phyloP scores from a whole-genome alignment of 306 rosid genomes.

The Astragalus membranaceus region DNA sequence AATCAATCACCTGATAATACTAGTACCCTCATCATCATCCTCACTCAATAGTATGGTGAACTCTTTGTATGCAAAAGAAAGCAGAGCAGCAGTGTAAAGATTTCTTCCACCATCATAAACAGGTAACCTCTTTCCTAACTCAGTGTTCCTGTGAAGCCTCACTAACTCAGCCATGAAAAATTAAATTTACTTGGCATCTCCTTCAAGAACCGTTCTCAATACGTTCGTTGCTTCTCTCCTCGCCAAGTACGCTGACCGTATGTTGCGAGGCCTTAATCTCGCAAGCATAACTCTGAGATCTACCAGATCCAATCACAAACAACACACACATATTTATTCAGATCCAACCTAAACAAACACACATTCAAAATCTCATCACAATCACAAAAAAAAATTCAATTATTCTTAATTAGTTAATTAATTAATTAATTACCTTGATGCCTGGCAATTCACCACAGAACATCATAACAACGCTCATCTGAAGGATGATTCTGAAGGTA shows the following conservation, averaged over 20 bases:
- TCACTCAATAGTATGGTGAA: conserved; percentile 24
- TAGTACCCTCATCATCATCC: no score
- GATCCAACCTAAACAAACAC: conserved; percentile 74
- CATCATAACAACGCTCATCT: conserved; percentile 93
- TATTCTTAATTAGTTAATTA: no score
- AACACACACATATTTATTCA: no score
- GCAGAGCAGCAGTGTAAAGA: conserved; percentile 44
- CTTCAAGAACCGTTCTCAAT: no score
- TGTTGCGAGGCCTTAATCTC: no score
- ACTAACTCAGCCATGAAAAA: conserved; percentile 39
- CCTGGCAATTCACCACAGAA: conserved; percentile 97
- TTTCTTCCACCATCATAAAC: conserved; percentile 40
- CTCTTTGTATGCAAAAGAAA: conserved; percentile 38
- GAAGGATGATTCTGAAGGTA: conserved; percentile 81
- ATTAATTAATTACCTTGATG: conserved; percentile 50
- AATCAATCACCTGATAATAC: conserved; percentile 36
- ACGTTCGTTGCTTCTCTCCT: no score
- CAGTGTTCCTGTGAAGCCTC: conserved; percentile 27
- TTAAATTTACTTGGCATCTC: no score
- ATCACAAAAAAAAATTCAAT: no score
- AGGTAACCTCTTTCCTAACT: conserved; percentile 36
- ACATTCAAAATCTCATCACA: no score
- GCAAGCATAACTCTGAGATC: no score
- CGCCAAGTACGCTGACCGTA: no score
- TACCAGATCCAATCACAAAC: no score